Conservation (phyloP, 2,329 filamentous ascomycete species). For the Orbilia javanica region DNA sequence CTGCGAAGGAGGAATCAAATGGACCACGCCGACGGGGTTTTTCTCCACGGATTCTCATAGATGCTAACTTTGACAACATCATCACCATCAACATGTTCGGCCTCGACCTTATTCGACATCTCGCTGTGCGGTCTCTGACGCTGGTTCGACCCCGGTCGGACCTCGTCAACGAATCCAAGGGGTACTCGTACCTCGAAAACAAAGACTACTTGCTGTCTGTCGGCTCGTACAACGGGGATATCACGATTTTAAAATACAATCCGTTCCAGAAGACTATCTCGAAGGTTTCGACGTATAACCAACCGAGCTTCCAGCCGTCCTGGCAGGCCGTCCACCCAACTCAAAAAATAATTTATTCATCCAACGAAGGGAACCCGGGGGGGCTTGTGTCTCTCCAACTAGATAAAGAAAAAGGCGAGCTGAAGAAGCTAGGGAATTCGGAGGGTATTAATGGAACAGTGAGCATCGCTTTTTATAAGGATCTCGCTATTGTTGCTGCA, state of each 20-base stretch:
- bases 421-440: slow-evolving; percentile 33
- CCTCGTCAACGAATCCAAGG: not conserved
- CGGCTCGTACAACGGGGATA: slow-evolving; percentile 42
- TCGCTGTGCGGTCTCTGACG: slow-evolving; percentile 37
- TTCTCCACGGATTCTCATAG: not conserved
- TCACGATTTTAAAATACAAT: slow-evolving; percentile 49
- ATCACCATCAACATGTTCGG: slow-evolving; percentile 37
- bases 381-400: slow-evolving; percentile 40
- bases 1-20: not conserved
- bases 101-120: slow-evolving; percentile 25
- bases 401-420: slow-evolving; percentile 9
- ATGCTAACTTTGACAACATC: not conserved
- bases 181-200: slow-evolving; percentile 4
- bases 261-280: slow-evolving; percentile 18
- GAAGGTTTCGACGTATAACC: slow-evolving; percentile 29
- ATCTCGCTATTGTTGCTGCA: slow-evolving; percentile 32
- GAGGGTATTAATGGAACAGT: slow-evolving; percentile 55
- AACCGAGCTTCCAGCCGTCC: slow-evolving; percentile 35
- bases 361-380: slow-evolving; percentile 46
- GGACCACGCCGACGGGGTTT: not conserved
- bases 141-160: slow-evolving; percentile 1
- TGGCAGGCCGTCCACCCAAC: slow-evolving; percentile 48
- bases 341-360: slow-evolving; percentile 33
- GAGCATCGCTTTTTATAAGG: slow-evolving; percentile 36
- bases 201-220: slow-evolving; percentile 33